Evolutionary conservation across 805 yeast genomes (phyloP), one percentile per base, ranked within the genome.

Genomic region (Cyberlindnera saturnus): DNA sequence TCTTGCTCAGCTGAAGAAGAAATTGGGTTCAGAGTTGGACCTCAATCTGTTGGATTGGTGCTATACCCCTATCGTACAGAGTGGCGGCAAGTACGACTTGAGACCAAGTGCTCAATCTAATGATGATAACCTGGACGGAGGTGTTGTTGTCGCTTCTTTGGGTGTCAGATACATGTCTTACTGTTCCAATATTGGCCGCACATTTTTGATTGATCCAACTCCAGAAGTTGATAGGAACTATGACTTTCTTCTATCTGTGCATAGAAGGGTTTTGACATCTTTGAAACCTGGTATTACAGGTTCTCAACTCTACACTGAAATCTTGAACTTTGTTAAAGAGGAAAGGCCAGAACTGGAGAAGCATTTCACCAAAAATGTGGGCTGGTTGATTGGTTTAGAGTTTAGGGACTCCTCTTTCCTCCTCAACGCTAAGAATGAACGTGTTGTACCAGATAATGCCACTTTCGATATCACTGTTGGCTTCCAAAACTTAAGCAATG

Each of bases 381-480:
- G 98, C 41, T 86, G 93, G 76, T 70, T 86, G 44, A 82, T 86
- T 44, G 98, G 98, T 46, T 74, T 91, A 48, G 96, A 88, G 57
- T 87, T 86, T 58, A 76, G 95, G 64, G 96, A 89, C 62, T 73
- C 90, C 0, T 68, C 82, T 3, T 78, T 86, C 50, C 71, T 88
- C 15, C 67, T 91, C 42, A 86, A 84, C 57, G 72, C 77, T 20
- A 89, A 86, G 56, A 84, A 79, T 61, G 85, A 82, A 33, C 72
- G 91, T 51, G 65, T 61, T 18, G 66, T 91, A 40, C 73, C 73
- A 45, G 83, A 81, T 46, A 91, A 90, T 34, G 81, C 87, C 53
- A 80, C 87, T 17, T 74, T 88, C 42, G 79, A 86, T 36, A 65
- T 91, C 45, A 79, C 86, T 3, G 65, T 90, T 47, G 96, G 96